Evolutionary conservation across 1,139 yeast species (phyloP).

Genomic region (Blastobotrys illinoisensis): DNA sequence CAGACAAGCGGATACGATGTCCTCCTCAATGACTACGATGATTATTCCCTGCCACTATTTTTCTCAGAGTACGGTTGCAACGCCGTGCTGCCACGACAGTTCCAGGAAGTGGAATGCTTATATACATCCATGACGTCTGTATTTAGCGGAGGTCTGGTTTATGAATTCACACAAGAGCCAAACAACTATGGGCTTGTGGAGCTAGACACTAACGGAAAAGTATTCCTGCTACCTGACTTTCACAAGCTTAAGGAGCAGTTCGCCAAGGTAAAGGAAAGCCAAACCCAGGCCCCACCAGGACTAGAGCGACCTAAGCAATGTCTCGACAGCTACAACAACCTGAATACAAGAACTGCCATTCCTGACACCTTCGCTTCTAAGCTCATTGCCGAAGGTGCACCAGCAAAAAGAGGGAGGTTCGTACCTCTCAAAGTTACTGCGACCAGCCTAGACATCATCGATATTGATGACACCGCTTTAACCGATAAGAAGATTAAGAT

Average conservation of each 20-base stretch:
- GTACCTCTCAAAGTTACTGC: slow-evolving; percentile 36
- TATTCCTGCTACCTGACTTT: slow-evolving; percentile 29
- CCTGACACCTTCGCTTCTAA: slow-evolving; percentile 27
- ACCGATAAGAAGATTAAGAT: slow-evolving; percentile 38
- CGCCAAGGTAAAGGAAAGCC: slow-evolving; percentile 14
- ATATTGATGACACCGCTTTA: slow-evolving; percentile 46
- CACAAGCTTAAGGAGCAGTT: slow-evolving; percentile 26
- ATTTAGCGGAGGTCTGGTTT: slow-evolving; percentile 85
- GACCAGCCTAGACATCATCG: slow-evolving; percentile 43
- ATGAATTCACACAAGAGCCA: slow-evolving; percentile 84
- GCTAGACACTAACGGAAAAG: slow-evolving; percentile 51
- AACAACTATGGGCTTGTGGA: slow-evolving; percentile 85
- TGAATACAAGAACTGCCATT: slow-evolving; percentile 25
- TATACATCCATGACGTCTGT: slow-evolving; percentile 47
- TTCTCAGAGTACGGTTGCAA: slow-evolving; percentile 95
- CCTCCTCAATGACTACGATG: slow-evolving; percentile 53
- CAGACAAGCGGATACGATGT: slow-evolving; percentile 62
- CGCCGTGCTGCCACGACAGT: slow-evolving; percentile 69
- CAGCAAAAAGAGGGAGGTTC: slow-evolving; percentile 39
- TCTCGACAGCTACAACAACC: slow-evolving; percentile 27
- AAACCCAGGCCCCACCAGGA: slow-evolving; percentile 12
- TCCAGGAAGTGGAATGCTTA: slow-evolving; percentile 59
- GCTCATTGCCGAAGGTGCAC: slow-evolving; percentile 28
- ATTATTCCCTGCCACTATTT: slow-evolving; percentile 71
- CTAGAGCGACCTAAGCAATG: slow-evolving; percentile 20